Evolutionary conservation across 257 asterid species (phyloP), one percentile per base, ranked within the genome.

Genomic region (Catharanthus roseus): DNA sequence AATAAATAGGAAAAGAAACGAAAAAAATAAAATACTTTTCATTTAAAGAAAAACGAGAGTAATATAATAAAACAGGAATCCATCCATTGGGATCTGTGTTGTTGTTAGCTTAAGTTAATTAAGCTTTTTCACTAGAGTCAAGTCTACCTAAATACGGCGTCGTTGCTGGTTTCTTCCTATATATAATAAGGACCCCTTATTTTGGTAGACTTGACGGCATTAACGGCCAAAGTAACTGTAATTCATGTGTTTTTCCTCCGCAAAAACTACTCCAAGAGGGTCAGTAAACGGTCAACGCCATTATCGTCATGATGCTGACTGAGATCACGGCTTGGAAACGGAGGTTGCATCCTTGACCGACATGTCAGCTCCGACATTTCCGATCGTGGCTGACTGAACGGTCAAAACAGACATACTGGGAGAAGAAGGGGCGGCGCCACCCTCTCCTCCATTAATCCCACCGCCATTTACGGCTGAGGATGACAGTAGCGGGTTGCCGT

Each of bases 341-440:
- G 87, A 88, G 41, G 77, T 56, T 21, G 81, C 72, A 55, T 89
- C 90, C 73, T 89, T 91, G 53, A 75, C 82, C 78, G 86, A 77
- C 45, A 41, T 54, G 41, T 82, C 85, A 26, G 78, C 67, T 11
- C 75, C 74, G 67, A 74, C 81, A 83, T 73, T 82, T 31, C 74
- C 85, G 38, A 83, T 33, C 29, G 88, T 74, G 83, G 88, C 78
- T 65, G 96, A 89, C 70, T 89, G 96, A 66, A 83, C 90, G 50
- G 96, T 82, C 88, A 88, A 72, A 39, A 47, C 96, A 23, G 98
- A 90, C 77, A 90, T 69, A 70, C 77, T 90, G 0, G 98, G 96
- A 60, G 98, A 92, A 4, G 90, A 70, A 68, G 96, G 89, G 23
- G 86, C 80, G 41, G 82, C 81, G 41, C 83, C 81, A 3, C 65